Evolutionary conservation across 176 grass and related monocot genomes (phyloP), one percentile per base, ranked within the genome.

Genomic region (Coix lacrymajobi): DNA sequence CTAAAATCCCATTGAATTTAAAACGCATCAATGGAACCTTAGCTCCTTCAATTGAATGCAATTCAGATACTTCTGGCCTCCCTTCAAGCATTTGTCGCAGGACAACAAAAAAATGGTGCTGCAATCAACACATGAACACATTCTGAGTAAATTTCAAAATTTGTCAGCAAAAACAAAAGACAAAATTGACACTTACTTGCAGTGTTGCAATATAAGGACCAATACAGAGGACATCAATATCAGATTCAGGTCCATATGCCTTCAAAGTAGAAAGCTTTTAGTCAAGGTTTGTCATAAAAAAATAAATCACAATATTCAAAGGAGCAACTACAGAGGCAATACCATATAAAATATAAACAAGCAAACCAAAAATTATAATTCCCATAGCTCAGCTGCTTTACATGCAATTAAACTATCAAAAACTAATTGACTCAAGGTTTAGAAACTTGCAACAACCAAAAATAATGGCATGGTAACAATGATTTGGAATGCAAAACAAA

Each of bases 21-120:
- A 94, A 94, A 82, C 86, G 86, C 86, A 94, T 94, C 83, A 94
- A 91, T 19, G 92, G 92, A 84, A 94, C 92, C 82, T 88, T 94
- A 65, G 92, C 92, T 76, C 72, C 83, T 85, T 91, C 78, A 78
- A 94, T 87, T 58, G 83, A 89, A 64, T 85, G 86, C 64, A 89
- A 61, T 52, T 91, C 89, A 32, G 89, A 89, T 69, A 91, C 81
- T 89, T 94, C 84, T 79, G 77, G 41, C 71, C 66, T 91, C 43
- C 40, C 78, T 76, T 94, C 83, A 78, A 94, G 84, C 72, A 91
- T 89, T 77, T 86, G 62, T 56, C 81, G 66, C 77, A 94, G 81
- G 39, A 89, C 73, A 65, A 79, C 31, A 15, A 94, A 94, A 87
- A 94, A 94, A 69, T 94, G 89, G 20, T 94, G 73, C 92, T 88